Conservation (phyloP, 805 yeast genomes). For the Debaryomyces maramus region DNA sequence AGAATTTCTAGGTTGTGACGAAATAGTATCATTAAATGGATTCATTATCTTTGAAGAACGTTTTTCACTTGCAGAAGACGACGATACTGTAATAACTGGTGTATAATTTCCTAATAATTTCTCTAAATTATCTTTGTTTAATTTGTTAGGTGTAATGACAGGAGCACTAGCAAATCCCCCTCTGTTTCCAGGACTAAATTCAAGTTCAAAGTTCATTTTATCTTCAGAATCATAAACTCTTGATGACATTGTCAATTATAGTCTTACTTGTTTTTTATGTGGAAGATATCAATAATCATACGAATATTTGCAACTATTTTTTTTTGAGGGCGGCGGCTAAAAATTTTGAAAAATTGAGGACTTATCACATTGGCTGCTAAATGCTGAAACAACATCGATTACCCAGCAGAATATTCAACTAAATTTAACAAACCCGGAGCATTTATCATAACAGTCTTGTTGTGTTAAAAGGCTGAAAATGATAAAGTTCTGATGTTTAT, state of each 20-base stretch:
- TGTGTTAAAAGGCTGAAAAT: no score
- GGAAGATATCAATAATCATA: no score
- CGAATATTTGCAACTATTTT: no score
- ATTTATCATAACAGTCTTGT: no score
- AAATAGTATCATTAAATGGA: conserved; percentile 8
- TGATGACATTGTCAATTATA: conserved; percentile 1
- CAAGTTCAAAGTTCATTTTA: not conserved
- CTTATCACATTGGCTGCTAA: no score
- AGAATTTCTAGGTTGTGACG: conserved; percentile 5
- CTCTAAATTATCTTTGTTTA: not conserved
- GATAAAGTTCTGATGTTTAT: no score
- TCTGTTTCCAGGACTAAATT: not conserved
- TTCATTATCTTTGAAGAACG: conserved; percentile 4
- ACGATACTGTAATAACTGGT: conserved; percentile 4
- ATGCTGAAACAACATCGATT: no score
- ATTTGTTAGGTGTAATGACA: not conserved
- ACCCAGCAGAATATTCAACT: no score
- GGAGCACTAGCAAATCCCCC: not conserved
- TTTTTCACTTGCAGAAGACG: conserved; percentile 4
- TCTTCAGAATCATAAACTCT: conserved; percentile 1
- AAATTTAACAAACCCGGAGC: no score
- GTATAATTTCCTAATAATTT: conserved; percentile 1
- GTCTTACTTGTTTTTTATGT: not conserved
- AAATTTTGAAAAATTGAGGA: no score
- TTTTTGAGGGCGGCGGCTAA: no score